Percentiles rank a stretch among this genome's conserved stretches.
These are phyloP conservation scores for Fusarium sp. DNA, from an alignment of 2,329 filamentous ascomycete species.

Conservation along the genomic window DNA sequence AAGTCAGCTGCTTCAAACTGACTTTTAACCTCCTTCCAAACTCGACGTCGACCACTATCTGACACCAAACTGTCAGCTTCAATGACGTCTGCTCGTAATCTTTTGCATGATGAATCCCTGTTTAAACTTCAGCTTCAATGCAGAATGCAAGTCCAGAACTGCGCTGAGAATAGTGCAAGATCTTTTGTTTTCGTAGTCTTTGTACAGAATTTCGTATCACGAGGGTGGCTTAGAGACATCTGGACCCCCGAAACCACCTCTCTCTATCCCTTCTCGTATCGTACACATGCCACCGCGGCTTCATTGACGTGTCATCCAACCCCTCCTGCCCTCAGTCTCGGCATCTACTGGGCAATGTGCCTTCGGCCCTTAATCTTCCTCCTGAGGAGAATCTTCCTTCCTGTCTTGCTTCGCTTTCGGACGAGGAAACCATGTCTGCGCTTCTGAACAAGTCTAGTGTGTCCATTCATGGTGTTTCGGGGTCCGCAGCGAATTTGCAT, in stretches of 20 bases:
- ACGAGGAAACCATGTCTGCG: constrained; percentile 68
- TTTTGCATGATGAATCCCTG: constrained; percentile 9
- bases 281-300: constrained; percentile 36
- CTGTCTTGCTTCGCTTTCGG: constrained; percentile 62
- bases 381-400: constrained; percentile 64
- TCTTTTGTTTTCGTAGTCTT: constrained; percentile 30
- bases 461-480: constrained; percentile 67
- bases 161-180: constrained; percentile 18
- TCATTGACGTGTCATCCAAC: constrained; percentile 12
- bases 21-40: constrained; percentile 6
- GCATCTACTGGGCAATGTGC: constrained; percentile 46
- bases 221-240: constrained; percentile 11
- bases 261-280: constrained; percentile 36
- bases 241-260: constrained; percentile 11
- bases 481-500: constrained; percentile 69
- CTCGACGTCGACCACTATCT: constrained; percentile 17
- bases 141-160: constrained; percentile 16
- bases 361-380: constrained; percentile 65
- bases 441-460: constrained; percentile 69
- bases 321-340: not conserved
- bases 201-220: constrained; percentile 42
- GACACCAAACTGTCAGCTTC: not conserved
- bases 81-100: constrained; percentile 8
- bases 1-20: constrained; percentile 14
- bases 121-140: constrained; percentile 9